Evolutionary conservation across 1,139 yeast genomes (phyloP), one percentile per base, ranked within the genome.

Genomic region (Citeromyces siamensis): DNA sequence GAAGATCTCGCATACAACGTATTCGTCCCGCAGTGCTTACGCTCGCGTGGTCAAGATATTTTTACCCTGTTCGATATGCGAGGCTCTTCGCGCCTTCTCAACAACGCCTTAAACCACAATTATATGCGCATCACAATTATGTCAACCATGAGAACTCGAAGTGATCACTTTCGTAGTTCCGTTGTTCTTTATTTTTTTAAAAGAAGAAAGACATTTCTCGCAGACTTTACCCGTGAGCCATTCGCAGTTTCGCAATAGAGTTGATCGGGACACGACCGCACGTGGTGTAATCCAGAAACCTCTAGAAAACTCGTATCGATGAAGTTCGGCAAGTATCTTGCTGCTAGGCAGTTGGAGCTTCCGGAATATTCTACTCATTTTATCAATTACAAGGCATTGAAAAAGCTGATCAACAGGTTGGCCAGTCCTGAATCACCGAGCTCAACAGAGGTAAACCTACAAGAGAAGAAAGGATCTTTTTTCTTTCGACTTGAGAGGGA

Each of bases 241-340:
- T 20, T 23, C 13, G 13, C 8, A 5, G 28, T 5, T 23, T 23
- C 28, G 10, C 28, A 23, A 5, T 5, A 14, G 6, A 7, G 7
- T 20, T 23, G 28, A 8, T 12, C 13, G 5, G 28, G 14, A 14
- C 28, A 23, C 28, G 10, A 23, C 28, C 28, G 28, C 28, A 23
- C 28, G 28, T 23, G 28, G 28, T 23, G 5, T 23, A 23, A 14
- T n/a, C 13, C 28, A 23, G 28, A 14, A 23, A 5, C 8, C 8
- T 23, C 14, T n/a, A 5, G 14, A 5, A 23, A 23, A n/a, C 13
- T 5, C 28, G 13, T 18, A 9, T 8, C 20, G 16, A 53, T 51
- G 98, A 90, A 90, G 68, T 90, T 85, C 58, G 98, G 97, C 40
- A 90, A 90, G 59, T 83, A 86, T 55, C 68, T 90, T 55, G 97